Conservation (phyloP, 768 basidiomycete genomes). For the Rhodotorula sphaerocarpa region DNA sequence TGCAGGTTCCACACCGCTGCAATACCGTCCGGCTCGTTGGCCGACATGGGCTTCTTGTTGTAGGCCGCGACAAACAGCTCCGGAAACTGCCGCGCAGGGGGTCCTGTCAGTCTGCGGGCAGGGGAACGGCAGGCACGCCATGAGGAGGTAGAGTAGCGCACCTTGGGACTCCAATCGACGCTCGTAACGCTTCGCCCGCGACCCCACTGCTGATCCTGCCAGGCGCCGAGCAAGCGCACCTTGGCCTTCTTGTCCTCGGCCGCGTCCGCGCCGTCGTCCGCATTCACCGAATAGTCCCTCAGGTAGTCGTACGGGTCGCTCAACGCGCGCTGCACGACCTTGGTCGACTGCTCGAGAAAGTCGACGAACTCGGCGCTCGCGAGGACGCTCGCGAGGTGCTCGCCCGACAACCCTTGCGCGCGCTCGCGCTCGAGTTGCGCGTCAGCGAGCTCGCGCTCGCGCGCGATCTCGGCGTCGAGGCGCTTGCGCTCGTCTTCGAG, state of each 20-base stretch:
- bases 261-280: conserved; percentile 57
- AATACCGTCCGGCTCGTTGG: conserved; percentile 94
- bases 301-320: conserved; percentile 96
- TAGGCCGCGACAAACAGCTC: conserved; percentile 93
- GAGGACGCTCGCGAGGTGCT: conserved; percentile 71
- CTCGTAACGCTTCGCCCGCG: conserved; percentile 93
- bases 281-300: conserved; percentile 85
- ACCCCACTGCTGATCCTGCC: conserved; percentile 81
- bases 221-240: conserved; percentile 88
- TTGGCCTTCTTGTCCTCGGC: conserved; percentile 66
- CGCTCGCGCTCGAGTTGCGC: conserved; percentile 73
- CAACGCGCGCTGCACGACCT: conserved; percentile 86
- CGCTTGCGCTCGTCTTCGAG: conserved; percentile 59
- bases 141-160: conserved; percentile 44
- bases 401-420: conserved; percentile 71
- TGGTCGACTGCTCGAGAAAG: conserved; percentile 88
- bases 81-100: conserved; percentile 70
- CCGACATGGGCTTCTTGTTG: conserved; percentile 87
- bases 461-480: conserved; percentile 69
- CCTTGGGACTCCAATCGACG: conserved; percentile 96
- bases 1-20: conserved; percentile 98
- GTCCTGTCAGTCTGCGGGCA: no score
- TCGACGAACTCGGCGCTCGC: conserved; percentile 83
- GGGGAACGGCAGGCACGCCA: no score
- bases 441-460: conserved; percentile 73